A percentile compares a stretch with the other conserved stretches of the same genome.
Evolutionary conservation across 2,329 filamentous ascomycete genomes (phyloP).

Genomic region (Colletotrichum musae): DNA sequence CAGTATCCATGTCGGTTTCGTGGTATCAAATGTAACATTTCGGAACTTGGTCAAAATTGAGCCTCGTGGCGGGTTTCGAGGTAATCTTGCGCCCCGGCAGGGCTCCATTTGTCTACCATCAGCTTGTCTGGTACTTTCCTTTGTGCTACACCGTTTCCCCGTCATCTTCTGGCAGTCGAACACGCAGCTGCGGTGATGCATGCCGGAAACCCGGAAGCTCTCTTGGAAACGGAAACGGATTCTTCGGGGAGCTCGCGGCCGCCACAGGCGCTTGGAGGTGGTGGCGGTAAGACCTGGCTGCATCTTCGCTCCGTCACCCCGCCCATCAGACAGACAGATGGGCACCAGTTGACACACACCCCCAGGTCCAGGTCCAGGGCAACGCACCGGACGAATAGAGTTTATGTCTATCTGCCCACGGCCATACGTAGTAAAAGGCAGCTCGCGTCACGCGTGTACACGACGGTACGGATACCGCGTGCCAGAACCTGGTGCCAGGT

Average conservation of each 20-base stretch:
- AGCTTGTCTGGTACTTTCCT: neutral
- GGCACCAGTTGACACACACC: conserved; percentile 1
- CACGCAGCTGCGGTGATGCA: conserved; percentile 8
- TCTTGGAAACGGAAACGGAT: conserved; percentile 12
- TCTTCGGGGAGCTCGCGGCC: conserved; percentile 29
- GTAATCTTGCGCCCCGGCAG: conserved; percentile 23
- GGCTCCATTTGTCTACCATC: neutral
- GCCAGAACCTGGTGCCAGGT: conserved; percentile 1
- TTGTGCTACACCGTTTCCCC: neutral
- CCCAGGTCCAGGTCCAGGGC: neutral
- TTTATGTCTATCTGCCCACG: conserved; percentile 20
- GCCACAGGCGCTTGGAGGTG: conserved; percentile 14
- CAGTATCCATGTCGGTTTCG: conserved; percentile 21
- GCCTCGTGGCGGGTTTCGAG: conserved; percentile 26
- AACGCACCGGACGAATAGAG: conserved; percentile 11
- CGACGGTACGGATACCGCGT: conserved; percentile 2
- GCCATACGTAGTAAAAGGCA: neutral
- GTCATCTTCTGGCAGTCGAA: conserved; percentile 10
- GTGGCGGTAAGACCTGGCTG: conserved; percentile 26
- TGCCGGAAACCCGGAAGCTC: neutral
- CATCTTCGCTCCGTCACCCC: conserved; percentile 23
- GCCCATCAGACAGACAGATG: conserved; percentile 28
- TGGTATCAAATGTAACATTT: conserved; percentile 21
- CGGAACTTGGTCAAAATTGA: conserved; percentile 30
- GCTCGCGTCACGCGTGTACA: too few relatives aligned